phyloP scores from a whole-genome alignment of 306 rosid genomes.

The Acacia confusa region DNA sequence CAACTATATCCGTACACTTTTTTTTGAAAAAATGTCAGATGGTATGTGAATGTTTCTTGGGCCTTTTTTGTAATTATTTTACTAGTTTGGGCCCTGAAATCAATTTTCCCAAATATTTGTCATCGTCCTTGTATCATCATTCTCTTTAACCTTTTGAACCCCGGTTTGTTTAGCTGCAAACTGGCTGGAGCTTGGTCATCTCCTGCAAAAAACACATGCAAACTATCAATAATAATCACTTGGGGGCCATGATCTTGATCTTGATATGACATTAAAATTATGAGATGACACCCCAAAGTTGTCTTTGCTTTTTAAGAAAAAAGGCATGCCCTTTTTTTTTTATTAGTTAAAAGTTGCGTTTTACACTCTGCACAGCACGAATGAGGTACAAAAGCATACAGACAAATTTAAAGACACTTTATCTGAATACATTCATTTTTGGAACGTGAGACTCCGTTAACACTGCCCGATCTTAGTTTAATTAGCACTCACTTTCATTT shows the following conservation, averaged over 20 bases:
- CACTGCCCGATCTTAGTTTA: conserved; percentile 1
- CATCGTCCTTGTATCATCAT: neutral
- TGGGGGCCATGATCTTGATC: neutral
- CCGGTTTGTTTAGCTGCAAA: conserved; percentile 4
- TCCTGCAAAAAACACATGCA: neutral
- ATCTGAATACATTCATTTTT: neutral
- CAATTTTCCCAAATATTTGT: neutral
- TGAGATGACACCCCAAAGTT: conserved; percentile 8
- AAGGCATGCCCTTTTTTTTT: neutral
- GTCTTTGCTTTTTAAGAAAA: conserved; percentile 12
- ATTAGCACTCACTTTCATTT: neutral
- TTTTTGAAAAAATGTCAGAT: too few species aligned
- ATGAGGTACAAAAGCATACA: neutral
- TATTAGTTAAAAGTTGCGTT: neutral
- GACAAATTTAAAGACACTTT: neutral
- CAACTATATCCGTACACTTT: too few species aligned
- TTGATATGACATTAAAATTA: neutral
- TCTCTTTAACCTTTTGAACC: neutral
- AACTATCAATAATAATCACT: neutral
- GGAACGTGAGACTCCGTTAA: neutral
- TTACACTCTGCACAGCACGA: neutral
- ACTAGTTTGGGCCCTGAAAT: too few species aligned
- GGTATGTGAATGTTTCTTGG: too few species aligned
- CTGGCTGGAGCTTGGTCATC: conserved; percentile 20
- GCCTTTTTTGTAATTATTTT: too few species aligned